phyloP scores from a whole-genome alignment of 345 rosid genomes.

The Lumnitzera racemosa region DNA sequence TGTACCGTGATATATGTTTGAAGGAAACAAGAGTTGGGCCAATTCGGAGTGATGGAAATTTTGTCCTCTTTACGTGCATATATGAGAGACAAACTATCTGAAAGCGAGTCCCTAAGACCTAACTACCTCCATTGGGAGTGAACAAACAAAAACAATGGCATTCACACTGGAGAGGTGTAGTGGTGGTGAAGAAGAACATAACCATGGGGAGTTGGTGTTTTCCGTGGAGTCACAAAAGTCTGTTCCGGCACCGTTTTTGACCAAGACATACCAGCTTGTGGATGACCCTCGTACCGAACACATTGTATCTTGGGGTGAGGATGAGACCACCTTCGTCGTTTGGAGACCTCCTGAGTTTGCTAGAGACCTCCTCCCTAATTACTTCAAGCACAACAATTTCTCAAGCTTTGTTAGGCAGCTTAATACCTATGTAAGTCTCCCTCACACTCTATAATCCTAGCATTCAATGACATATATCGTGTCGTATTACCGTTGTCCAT shows the following conservation, averaged over 20 bases:
- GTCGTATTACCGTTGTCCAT: no score
- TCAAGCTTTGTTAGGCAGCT: constrained; percentile 50
- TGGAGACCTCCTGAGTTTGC: constrained; percentile 60
- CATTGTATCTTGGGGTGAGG: constrained; percentile 56
- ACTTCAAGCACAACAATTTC: constrained; percentile 54
- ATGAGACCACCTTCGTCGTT: constrained; percentile 43
- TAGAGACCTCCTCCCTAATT: constrained; percentile 40
- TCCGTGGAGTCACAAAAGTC: constrained; percentile 28
- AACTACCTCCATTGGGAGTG: no score
- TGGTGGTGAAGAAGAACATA: neutral
- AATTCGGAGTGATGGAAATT: no score
- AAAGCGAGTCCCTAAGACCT: no score
- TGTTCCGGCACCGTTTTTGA: constrained; percentile 50
- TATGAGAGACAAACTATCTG: no score
- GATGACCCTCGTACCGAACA: constrained; percentile 51
- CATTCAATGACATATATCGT: no score
- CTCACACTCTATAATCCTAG: neutral
- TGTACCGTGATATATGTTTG: no score
- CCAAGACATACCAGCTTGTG: constrained; percentile 52
- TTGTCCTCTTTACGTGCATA: no score
- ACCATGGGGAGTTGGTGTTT: constrained; percentile 19
- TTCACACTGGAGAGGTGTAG: constrained; percentile 12
- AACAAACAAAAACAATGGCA: constrained; percentile 8
- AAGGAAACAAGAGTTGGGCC: no score
- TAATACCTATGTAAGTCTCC: constrained; percentile 33